Percentiles rank a stretch among this genome's conserved stretches.
Evolutionary conservation across 1,139 yeast species (phyloP).

Genomic region (Magnusiomyces magnusii): DNA sequence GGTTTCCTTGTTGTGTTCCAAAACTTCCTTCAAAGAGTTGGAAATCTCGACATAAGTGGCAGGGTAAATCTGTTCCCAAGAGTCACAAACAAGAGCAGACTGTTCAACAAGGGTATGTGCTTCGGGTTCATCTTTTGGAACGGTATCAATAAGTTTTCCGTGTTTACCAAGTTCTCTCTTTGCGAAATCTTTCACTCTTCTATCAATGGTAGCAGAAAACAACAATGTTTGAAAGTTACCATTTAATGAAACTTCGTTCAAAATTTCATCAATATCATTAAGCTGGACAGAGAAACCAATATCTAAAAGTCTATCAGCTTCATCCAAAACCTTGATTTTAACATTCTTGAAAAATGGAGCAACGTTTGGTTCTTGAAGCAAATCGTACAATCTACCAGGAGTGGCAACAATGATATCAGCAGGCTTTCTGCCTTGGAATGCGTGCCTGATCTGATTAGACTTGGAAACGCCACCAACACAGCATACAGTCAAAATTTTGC

Average conservation of each 20-base stretch:
- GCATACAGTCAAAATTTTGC: slow-evolving; percentile 33
- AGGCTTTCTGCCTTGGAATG: slow-evolving; percentile 22
- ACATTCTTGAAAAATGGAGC: slow-evolving; percentile 46
- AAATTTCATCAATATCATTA: slow-evolving; percentile 43
- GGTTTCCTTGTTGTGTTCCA: slow-evolving; percentile 27
- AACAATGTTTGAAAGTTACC: slow-evolving; percentile 53
- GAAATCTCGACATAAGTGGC: slow-evolving; percentile 30
- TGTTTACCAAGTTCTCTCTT: slow-evolving; percentile 53
- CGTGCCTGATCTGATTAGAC: slow-evolving; percentile 34
- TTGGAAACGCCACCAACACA: slow-evolving; percentile 48
- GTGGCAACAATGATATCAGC: slow-evolving; percentile 72
- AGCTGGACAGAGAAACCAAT: slow-evolving; percentile 66
- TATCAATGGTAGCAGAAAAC: slow-evolving; percentile 84
- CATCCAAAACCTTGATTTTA: slow-evolving; percentile 69
- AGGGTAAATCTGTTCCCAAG: slow-evolving; percentile 33
- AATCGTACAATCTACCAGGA: slow-evolving; percentile 76
- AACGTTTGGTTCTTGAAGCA: slow-evolving; percentile 40
- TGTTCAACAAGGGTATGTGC: slow-evolving; percentile 74
- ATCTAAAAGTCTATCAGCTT: slow-evolving; percentile 77
- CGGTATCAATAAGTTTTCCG: slow-evolving; percentile 68
- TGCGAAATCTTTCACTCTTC: slow-evolving; percentile 59
- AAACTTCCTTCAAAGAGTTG: slow-evolving; percentile 22
- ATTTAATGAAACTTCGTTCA: slow-evolving; percentile 35
- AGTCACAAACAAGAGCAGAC: slow-evolving; percentile 45
- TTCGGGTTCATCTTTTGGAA: slow-evolving; percentile 64